Evolutionary conservation across 495 filamentous ascomycete genomes (phyloP), one percentile per base, ranked within the genome.

Genomic region (Penicillium ucsense): DNA sequence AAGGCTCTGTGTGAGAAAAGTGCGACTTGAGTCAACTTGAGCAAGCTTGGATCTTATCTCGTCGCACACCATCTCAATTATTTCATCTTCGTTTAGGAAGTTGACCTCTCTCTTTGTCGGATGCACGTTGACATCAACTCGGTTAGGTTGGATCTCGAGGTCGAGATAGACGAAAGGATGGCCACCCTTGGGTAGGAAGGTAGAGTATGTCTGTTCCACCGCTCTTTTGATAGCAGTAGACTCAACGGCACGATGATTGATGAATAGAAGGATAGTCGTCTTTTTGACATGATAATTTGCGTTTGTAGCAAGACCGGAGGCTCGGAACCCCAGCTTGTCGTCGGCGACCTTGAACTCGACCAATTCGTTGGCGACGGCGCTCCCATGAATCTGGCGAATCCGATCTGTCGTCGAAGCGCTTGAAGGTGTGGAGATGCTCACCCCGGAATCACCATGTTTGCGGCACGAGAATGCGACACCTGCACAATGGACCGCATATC

Each of bases 61-160:
- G 49, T 81, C 77, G 67, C 89, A 95, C 31, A 99, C 83, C 40
- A 76, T 79, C 56, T 95, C 88, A 49, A 95, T 85, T 45, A 97
- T 94, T 54, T 97, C 92, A 54, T 97, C 94, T 61, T 99, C 94
- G 52, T 97, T 95, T 4, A 99, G 75, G 61, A 99, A 97, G 60
- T 97, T 94, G 31, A 99, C 94, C 63, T 99, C 94, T 43, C 91
- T 78, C 62, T 99, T 99, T 3, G 94, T 97, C 4, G 94, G 94
- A 61, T 99, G 94, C 0, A 99, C 83, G 57, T 99, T 99, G 57
- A 99, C 94, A 64, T 99, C 94, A 3, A 99, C 88, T 9, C 90
- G 79, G 35, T 86, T 79, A 6, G 94, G 92, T 49, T 97, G 90
- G 51, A 99, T 91, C 47, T 95, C 88, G 2, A 99, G 73, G 55